These are phyloP conservation scores for Candida sanyaensis DNA, from an alignment of 1,139 yeast species.

Conservation along the genomic window DNA sequence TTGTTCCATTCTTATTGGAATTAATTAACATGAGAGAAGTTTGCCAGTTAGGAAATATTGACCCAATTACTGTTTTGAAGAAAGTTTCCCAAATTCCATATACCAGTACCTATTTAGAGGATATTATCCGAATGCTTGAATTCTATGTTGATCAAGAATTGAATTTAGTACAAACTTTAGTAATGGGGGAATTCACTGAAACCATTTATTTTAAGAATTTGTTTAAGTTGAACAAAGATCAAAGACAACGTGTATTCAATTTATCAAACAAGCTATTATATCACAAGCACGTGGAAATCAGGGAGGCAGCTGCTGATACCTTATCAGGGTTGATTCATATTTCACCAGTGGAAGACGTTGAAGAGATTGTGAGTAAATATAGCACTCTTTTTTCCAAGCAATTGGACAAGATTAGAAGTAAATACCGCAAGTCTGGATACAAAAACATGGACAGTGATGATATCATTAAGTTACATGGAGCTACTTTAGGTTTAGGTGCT, in stretches of 20 bases:
- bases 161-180: conserved; percentile 68
- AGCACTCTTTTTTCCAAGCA: conserved; percentile 26
- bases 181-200: conserved; percentile 71
- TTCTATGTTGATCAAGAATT: conserved; percentile 41
- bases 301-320: conserved; percentile 75
- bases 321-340: conserved; percentile 83
- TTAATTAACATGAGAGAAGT: conserved; percentile 78
- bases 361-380: conserved; percentile 27
- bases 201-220: conserved; percentile 75
- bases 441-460: conserved; percentile 42
- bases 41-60: conserved; percentile 69
- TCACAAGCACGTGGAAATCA: conserved; percentile 71
- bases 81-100: conserved; percentile 62
- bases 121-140: conserved; percentile 54
- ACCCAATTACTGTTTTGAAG: conserved; percentile 55
- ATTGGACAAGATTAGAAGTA: conserved; percentile 34
- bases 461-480: conserved; percentile 68
- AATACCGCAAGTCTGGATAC: conserved; percentile 27
- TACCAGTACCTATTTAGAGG: conserved; percentile 42
- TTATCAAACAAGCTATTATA: conserved; percentile 57
- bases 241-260: conserved; percentile 53
- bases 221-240: conserved; percentile 51
- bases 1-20: conserved; percentile 72
- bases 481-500: conserved; percentile 88
- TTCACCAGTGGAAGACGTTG: conserved; percentile 61